Conservation (phyloP, 2,329 filamentous ascomycete species). For the Diaporthe australafricana region DNA sequence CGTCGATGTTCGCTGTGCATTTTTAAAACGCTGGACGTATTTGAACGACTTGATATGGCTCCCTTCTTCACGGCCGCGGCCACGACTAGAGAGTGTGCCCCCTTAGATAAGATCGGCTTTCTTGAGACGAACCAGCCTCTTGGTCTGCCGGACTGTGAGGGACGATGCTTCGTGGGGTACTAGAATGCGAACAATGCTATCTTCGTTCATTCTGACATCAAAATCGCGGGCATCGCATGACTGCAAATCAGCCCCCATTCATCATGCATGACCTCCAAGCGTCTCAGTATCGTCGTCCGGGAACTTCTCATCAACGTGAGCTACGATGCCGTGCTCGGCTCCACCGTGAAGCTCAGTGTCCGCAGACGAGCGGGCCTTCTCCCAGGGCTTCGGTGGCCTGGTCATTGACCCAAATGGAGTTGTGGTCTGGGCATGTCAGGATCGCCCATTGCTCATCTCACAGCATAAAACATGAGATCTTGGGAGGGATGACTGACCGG, state of each 20-base stretch:
- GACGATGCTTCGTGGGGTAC: not conserved
- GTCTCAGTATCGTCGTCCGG: conserved; percentile 46
- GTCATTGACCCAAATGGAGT: conserved; percentile 60
- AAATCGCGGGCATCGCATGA: not conserved
- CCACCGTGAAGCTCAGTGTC: conserved; percentile 16
- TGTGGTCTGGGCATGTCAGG: conserved; percentile 50
- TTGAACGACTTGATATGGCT: not conserved
- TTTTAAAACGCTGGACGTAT: not conserved
- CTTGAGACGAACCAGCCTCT: not conserved
- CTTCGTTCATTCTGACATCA: not conserved
- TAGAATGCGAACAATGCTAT: too few species aligned
- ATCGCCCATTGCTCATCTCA: not conserved
- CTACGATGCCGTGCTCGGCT: conserved; percentile 1
- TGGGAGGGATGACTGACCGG: conserved; percentile 61
- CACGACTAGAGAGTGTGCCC: not conserved
- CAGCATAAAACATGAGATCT: not conserved
- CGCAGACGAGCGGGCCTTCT: conserved; percentile 61
- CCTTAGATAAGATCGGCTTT: too few species aligned
- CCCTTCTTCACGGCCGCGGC: not conserved
- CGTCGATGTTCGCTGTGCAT: not conserved
- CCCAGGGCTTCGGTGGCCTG: conserved; percentile 79
- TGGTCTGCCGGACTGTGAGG: not conserved
- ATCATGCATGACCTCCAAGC: not conserved
- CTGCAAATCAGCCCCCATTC: not conserved
- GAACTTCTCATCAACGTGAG: conserved; percentile 37